Percentiles rank a stretch among this genome's conserved stretches.
These are phyloP conservation scores for Diaporthe capsici DNA, from an alignment of 2,329 filamentous ascomycete species.

Conservation along the genomic window DNA sequence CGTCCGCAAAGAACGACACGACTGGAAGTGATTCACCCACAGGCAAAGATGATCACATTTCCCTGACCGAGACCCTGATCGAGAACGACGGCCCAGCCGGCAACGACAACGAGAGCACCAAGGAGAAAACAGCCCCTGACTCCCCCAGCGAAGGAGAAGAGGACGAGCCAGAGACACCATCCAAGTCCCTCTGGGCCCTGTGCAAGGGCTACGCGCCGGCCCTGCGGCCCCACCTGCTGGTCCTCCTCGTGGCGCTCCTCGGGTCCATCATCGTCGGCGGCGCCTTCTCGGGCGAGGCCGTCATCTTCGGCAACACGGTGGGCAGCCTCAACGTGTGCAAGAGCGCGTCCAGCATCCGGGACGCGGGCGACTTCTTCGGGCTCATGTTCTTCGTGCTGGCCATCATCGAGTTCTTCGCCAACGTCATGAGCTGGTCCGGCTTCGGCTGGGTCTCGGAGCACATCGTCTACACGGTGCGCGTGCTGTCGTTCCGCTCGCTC, in stretches of 20 bases:
- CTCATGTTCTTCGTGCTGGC: slow-evolving; percentile 74
- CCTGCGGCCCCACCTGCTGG: slow-evolving; percentile 32
- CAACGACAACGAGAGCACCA: neutral
- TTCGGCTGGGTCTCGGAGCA: slow-evolving; percentile 72
- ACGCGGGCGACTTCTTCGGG: slow-evolving; percentile 66
- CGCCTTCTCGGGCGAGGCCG: slow-evolving; percentile 69
- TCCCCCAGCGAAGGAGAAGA: slow-evolving; percentile 12
- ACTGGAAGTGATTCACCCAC: neutral
- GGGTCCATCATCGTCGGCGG: slow-evolving; percentile 67
- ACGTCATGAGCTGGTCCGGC: slow-evolving; percentile 67
- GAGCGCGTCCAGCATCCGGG: slow-evolving; percentile 60
- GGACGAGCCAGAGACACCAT: slow-evolving; percentile 37
- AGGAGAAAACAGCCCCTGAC: neutral
- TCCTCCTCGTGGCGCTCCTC: slow-evolving; percentile 62
- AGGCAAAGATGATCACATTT: slow-evolving; percentile 11
- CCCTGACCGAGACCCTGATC: slow-evolving; percentile 28
- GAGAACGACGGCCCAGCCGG: slow-evolving; percentile 16
- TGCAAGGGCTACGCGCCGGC: slow-evolving; percentile 36
- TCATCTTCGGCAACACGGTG: slow-evolving; percentile 73
- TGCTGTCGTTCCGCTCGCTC: slow-evolving; percentile 68
- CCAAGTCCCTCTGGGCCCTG: slow-evolving; percentile 36
- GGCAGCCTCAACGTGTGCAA: slow-evolving; percentile 70
- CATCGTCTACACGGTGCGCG: slow-evolving; percentile 67
- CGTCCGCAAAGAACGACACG: neutral
- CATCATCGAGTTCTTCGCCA: slow-evolving; percentile 71